These are phyloP conservation scores for Pichia kudriavzevii DNA, from an alignment of 1,139 yeast genomes.

Conservation along the genomic window DNA sequence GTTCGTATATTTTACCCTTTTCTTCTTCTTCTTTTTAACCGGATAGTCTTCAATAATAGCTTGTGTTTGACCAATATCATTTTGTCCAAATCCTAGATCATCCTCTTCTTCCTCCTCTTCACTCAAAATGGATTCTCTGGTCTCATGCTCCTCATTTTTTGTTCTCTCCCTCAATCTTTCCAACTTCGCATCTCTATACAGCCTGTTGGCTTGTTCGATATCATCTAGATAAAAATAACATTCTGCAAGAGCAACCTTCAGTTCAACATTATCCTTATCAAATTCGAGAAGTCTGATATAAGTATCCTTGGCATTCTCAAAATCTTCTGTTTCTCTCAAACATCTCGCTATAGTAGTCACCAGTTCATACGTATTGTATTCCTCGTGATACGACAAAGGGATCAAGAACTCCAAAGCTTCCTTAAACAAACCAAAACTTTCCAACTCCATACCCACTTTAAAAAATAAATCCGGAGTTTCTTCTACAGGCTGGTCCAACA, in stretches of 20 bases:
- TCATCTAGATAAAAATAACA: slow-evolving; percentile 68
- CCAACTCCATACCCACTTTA: slow-evolving; percentile 71
- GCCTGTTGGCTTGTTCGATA: slow-evolving; percentile 48
- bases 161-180: slow-evolving; percentile 29
- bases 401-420: slow-evolving; percentile 65
- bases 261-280: slow-evolving; percentile 63
- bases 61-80: slow-evolving; percentile 19
- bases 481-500: slow-evolving; percentile 49
- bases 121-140: slow-evolving; percentile 10
- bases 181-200: slow-evolving; percentile 44
- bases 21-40: slow-evolving; percentile 19
- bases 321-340: slow-evolving; percentile 63
- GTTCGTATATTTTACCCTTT: slow-evolving; percentile 32
- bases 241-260: slow-evolving; percentile 75
- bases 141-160: slow-evolving; percentile 13
- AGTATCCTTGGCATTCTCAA: slow-evolving; percentile 59
- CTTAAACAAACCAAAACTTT: slow-evolving; percentile 56
- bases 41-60: slow-evolving; percentile 28
- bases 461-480: slow-evolving; percentile 66
- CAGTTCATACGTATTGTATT: slow-evolving; percentile 43
- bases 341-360: slow-evolving; percentile 69
- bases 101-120: slow-evolving; percentile 22
- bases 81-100: slow-evolving; percentile 10
- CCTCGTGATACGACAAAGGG: slow-evolving; percentile 46
- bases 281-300: slow-evolving; percentile 48